A percentile compares a stretch with the other conserved stretches of the same genome.
Evolutionary conservation across 2,329 filamentous ascomycete species (phyloP).

Genomic region (Periconia digitata): DNA sequence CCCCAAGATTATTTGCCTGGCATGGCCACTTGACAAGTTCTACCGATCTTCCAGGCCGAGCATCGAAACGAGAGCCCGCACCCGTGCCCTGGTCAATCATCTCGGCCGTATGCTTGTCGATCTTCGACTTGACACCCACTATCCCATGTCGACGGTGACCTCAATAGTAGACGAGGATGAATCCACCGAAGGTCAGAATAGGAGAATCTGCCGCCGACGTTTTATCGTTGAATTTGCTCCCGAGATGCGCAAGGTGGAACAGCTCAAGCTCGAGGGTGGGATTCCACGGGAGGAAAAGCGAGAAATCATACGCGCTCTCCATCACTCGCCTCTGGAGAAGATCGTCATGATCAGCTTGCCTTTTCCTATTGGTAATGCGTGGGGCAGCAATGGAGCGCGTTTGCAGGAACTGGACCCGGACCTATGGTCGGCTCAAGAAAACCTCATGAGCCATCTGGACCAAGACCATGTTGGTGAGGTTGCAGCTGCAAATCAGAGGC

Average conservation of each 20-base stretch:
- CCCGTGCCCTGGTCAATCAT: conserved; percentile 39
- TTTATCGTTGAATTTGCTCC: conserved; percentile 49
- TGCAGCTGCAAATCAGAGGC: conserved; percentile 25
- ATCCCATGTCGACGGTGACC: conserved; percentile 31
- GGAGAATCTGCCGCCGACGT: conserved; percentile 32
- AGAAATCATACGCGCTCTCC: conserved; percentile 47
- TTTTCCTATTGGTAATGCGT: conserved; percentile 47
- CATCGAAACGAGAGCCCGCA: conserved; percentile 23
- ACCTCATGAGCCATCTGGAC: conserved; percentile 28
- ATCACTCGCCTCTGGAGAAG: conserved; percentile 46
- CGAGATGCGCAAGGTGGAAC: conserved; percentile 45
- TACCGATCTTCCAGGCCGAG: conserved; percentile 36
- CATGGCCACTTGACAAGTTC: conserved; percentile 51
- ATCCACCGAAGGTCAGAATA: conserved; percentile 16
- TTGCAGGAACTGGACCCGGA: conserved; percentile 33
- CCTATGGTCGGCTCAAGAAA: conserved; percentile 18
- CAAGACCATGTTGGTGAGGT: conserved; percentile 30
- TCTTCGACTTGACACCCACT: conserved; percentile 46
- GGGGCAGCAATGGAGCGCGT: conserved; percentile 42
- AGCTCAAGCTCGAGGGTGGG: conserved; percentile 51
- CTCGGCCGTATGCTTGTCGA: conserved; percentile 45
- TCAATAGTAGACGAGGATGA: conserved; percentile 28
- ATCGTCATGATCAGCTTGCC: conserved; percentile 50
- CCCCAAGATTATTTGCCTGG: conserved; percentile 46
- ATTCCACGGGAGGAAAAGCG: conserved; percentile 51